These are phyloP conservation scores for Acacia crassicarpa DNA, from an alignment of 306 rosid species.

Conservation along the genomic window DNA sequence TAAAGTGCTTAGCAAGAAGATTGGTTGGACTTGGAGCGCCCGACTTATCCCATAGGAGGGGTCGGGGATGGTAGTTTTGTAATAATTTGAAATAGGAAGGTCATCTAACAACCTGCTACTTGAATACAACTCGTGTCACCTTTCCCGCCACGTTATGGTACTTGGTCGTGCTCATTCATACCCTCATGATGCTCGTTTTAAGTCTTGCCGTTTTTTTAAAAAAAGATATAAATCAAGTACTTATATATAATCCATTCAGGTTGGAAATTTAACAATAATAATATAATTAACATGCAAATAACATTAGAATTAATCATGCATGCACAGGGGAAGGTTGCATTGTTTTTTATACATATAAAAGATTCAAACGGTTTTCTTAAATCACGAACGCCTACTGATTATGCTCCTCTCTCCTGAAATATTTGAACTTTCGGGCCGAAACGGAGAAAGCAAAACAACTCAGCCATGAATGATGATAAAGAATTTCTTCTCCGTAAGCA, in stretches of 20 bases:
- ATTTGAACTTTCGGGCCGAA: conserved; percentile 30
- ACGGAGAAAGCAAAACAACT: conserved; percentile 2
- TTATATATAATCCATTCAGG: background rate
- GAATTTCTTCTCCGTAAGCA: background rate
- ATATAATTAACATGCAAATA: background rate
- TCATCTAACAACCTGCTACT: background rate
- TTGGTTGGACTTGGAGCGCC: no score
- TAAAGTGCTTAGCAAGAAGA: no score
- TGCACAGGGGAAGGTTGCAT: background rate
- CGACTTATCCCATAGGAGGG: no score
- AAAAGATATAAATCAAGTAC: background rate
- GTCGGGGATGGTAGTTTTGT: background rate
- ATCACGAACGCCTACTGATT: conserved; percentile 36
- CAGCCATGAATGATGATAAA: background rate
- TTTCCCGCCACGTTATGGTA: background rate
- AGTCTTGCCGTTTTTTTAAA: background rate
- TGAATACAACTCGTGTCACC: background rate
- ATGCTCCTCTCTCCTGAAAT: conserved; percentile 49
- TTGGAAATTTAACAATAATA: background rate
- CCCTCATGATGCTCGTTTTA: background rate
- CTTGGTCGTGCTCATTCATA: background rate
- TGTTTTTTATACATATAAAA: background rate
- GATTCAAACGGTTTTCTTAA: conserved; percentile 44
- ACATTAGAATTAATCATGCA: background rate
- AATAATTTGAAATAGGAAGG: background rate